Evolutionary conservation across 371 early-diverging fungal genomes (phyloP), one percentile per base, ranked within the genome.

Genomic region (Mucor lusitanicus): DNA sequence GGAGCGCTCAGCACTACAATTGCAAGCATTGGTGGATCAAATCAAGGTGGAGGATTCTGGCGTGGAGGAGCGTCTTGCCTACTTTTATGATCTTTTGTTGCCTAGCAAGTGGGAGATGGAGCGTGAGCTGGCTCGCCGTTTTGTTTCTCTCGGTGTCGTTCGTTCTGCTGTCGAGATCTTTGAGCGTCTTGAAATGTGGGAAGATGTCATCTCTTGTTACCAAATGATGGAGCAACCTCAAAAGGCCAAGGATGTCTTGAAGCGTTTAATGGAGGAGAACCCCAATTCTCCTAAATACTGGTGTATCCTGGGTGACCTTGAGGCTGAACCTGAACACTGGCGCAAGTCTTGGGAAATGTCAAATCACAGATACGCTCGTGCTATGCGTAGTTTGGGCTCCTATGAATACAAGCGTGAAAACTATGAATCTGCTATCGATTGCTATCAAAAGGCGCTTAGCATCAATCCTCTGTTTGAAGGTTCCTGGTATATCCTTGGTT

Each of bases 41-140:
- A 87, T 92, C 76, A 80, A 82, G 61, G 78, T 86, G 0, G 88
- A 90, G 23, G 95, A 95, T 60, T 88, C 97, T 0, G 83, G 89
- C 1, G 88, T 87, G 0, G 79, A 85, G 4, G 96, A 96, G 67
- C 89, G 99, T 27, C 76, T 97, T 77, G 84, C 81, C 15, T 91
- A 92, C 70, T 86, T 97, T 64, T 94, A 89, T 63, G 87, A 89
- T 4, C 71, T 96, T 46, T 59, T 88, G 44, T 65, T 95, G 23
- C 99, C 99, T 9, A 87, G 94, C 65, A 93, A 92, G 63, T 98
- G 99, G 99, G 95, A 94, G 55, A 82, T 98, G 79, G 97, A 96
- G 80, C 91, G 89, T 68, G 97, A 98, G 69, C 80, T 97, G 50
- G 99, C 94, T 17, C 85, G 91, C 28, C 87, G 91, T 39, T 93